Percentiles rank a stretch among this genome's conserved stretches.
These are phyloP conservation scores for Salix caprea DNA, from an alignment of 345 rosid species.

Conservation along the genomic window DNA sequence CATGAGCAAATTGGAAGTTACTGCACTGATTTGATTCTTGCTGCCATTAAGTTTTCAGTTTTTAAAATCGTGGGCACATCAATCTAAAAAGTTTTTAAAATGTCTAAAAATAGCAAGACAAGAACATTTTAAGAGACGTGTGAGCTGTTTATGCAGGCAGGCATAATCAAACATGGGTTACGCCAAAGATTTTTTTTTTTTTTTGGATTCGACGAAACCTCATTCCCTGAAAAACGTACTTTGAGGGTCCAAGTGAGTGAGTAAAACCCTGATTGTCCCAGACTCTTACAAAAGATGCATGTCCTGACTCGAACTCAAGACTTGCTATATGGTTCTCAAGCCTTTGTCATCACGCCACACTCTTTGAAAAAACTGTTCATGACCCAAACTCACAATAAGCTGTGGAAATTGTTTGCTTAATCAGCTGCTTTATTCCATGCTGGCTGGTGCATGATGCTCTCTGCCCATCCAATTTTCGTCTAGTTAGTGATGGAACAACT, in stretches of 20 bases:
- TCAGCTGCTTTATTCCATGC: not conserved
- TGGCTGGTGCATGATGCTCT: not conserved
- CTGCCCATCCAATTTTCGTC: not conserved
- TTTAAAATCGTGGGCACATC: not conserved
- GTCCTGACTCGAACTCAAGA: too few relatives aligned
- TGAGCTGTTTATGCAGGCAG: not conserved
- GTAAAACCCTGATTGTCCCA: too few relatives aligned
- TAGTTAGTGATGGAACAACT: not conserved
- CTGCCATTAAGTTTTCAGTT: not conserved
- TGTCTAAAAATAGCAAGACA: not conserved
- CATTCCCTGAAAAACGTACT: too few relatives aligned
- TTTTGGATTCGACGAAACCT: too few relatives aligned
- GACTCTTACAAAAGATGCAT: too few relatives aligned
- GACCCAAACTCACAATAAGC: not conserved
- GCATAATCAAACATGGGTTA: not conserved
- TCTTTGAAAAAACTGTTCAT: not conserved
- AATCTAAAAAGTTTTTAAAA: not conserved
- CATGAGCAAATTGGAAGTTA: not conserved
- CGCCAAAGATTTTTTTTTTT: not conserved
- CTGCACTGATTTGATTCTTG: not conserved
- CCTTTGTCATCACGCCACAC: too few relatives aligned
- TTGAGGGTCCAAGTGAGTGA: too few relatives aligned
- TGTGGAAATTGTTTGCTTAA: not conserved
- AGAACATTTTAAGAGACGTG: not conserved
- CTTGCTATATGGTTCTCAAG: too few relatives aligned